Base-by-base conservation (phyloP, 345 rosid genomes). In the Populus simonii region DNA sequence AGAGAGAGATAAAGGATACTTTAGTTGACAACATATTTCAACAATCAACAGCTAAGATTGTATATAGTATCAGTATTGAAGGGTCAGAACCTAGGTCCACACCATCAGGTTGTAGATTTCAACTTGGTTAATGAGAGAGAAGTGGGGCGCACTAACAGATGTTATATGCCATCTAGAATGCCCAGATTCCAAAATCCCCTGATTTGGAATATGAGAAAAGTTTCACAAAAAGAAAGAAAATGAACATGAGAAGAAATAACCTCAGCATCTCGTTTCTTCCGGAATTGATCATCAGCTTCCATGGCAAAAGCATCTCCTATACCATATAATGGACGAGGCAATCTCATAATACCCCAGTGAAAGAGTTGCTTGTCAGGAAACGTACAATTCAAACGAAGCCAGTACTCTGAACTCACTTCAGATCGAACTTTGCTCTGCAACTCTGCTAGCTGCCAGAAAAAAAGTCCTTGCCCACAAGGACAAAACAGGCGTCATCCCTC, bases 311-410 rank as follows among this genome's bases (percentile, higher is more conserved):
- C 97, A 88, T 92, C 94, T 65, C 96, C 97, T 78, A 91, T 85
- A 5, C 99, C 99, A 80, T 91, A 92, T 33, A 87, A 79, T 62
- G 93, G 90, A 43, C 93, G 94, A 74, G 85, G 91, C 76, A 92
- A 80, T 76, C 98, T 94, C 91, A 89, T 89, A 97, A 90, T 89
- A 59, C 97, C 97, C 98, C 99, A 96, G 86, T 96, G 97, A 87
- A 87, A 94, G 72, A 96, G 77, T 71, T 90, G 94, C 80, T 84
- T 90, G 74, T 90, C 90, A 36, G 89, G 89, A 88, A 74, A 83
- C 39, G 89, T 82, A 86, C 99, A 94, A 71, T 87, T 87, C 84
- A 83, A 3, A 29, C 87, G 97, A 38, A 96, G 93, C 97, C 93
- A 94, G 73, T 86, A 89, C 77, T 96, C 98, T 39, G 98, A 89